A percentile compares a stretch with the other conserved stretches of the same genome.
Evolutionary conservation across 306 rosid genomes (phyloP).

Genomic region (Herpetospermum pedunculosum): DNA sequence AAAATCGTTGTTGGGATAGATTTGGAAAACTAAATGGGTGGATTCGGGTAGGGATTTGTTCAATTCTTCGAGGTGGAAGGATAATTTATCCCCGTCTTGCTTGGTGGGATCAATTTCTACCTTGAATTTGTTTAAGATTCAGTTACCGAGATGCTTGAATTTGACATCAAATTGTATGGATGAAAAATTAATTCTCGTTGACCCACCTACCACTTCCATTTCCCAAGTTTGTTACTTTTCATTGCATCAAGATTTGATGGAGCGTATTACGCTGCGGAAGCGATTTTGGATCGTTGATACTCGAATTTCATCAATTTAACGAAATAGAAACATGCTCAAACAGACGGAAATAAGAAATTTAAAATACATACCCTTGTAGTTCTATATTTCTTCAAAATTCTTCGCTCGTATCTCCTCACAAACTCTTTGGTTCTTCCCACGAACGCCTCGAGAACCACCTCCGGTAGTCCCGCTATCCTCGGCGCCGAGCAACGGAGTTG

Average conservation of each 20-base stretch:
- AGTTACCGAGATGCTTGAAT: conserved; percentile 27
- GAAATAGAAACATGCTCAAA: too few species aligned
- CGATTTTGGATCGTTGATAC: too few species aligned
- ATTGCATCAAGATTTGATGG: not conserved
- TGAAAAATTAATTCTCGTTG: conserved; percentile 6
- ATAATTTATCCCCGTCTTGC: conserved; percentile 14
- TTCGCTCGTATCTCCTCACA: too few species aligned
- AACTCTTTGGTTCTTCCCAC: too few species aligned
- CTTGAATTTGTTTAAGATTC: conserved; percentile 28
- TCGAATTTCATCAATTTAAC: too few species aligned
- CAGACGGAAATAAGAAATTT: too few species aligned
- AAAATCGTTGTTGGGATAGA: conserved; percentile 82
- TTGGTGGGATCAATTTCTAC: conserved; percentile 17
- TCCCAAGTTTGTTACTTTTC: conserved; percentile 33
- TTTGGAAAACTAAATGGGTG: conserved; percentile 94
- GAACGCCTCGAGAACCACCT: too few species aligned
- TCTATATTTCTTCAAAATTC: too few species aligned
- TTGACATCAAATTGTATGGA: conserved; percentile 19
- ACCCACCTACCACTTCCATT: conserved; percentile 18
- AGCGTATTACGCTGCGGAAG: too few species aligned
- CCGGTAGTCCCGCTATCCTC: too few species aligned
- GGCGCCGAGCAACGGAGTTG: too few species aligned
- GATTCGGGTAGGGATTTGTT: conserved; percentile 22
- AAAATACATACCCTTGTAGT: too few species aligned
- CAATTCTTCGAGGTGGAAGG: conserved; percentile 18